Evolutionary conservation across 2,329 filamentous ascomycete species (phyloP), one percentile per base, ranked within the genome.

Genomic region (Fusarium sp.): DNA sequence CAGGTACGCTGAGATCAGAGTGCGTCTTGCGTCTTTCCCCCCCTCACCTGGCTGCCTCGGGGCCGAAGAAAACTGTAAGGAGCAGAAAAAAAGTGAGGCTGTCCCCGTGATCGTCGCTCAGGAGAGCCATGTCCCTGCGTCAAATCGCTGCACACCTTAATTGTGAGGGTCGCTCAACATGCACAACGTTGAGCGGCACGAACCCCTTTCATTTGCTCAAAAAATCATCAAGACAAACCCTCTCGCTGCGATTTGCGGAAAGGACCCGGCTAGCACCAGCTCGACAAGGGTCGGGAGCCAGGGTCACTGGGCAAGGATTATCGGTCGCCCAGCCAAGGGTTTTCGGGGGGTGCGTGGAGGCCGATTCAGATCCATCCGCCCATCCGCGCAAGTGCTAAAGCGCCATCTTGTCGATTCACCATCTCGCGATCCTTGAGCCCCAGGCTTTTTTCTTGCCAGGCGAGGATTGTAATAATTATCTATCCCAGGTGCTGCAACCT

Each of bases 321-420:
- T 66, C 64, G 38, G 62, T 69, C 71, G 58, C 37, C 68, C 47
- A 59, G 29, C 60, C 66, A 64, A 71, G 75, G 72, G 66, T 13
- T 57, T 72, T 70, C 59, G 62, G 50, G 59, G 63, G 69, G 70
- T 61, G 71, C 69, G 71, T 76, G 65, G 64, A 76, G 64, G 73
- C 68, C 73, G 75, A 76, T 76, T 76, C 64, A 77, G 75, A 77
- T 77, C 75, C 73, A 69, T 72, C 66, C 70, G 59, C 59, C 66
- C 72, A 74, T 63, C 74, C 66, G 66, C 64, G 58, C 61, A 52
- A 31, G 60, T 69, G 62, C 60, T 59, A 70, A 63, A 66, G 60
- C 54, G 61, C 64, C 45, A 47, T 38, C 57, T 67, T 64, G 67
- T 72, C 71, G 69, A 77, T 77, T 69, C 67, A 74, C 70, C 68